phyloP scores from a whole-genome alignment of 2,329 filamentous ascomycete species.

The Lasiodiplodia sp. region DNA sequence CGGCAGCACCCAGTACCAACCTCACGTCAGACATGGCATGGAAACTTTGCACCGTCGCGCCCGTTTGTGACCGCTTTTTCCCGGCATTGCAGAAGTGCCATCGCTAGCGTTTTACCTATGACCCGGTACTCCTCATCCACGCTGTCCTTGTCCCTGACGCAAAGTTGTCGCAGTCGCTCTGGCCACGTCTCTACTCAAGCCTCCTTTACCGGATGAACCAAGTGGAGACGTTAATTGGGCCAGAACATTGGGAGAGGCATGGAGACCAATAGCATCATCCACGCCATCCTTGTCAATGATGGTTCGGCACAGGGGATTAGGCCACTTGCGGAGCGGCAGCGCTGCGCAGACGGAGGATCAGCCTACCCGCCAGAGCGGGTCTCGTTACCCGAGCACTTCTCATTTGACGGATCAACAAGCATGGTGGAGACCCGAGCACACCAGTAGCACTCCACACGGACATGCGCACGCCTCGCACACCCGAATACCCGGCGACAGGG shows the following conservation, averaged over 20 bases:
- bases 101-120: neutral
- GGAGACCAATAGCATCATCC: neutral
- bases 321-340: neutral
- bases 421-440: conserved; percentile 17
- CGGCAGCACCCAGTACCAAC: conserved; percentile 15
- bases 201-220: neutral
- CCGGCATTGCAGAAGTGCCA: neutral
- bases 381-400: conserved; percentile 15
- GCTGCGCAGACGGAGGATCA: conserved; percentile 17
- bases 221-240: neutral
- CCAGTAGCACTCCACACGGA: conserved; percentile 17
- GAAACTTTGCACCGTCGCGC: conserved; percentile 9
- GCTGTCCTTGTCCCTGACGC: neutral
- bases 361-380: conserved; percentile 11
- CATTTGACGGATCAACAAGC: conserved; percentile 16
- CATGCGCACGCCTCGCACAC: conserved; percentile 12
- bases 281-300: neutral
- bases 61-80: neutral
- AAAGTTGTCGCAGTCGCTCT: neutral
- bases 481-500: conserved; percentile 24
- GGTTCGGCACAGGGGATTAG: neutral
- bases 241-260: neutral
- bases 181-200: neutral
- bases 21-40: conserved; percentile 12
- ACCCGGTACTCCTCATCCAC: conserved; percentile 1